Base-by-base conservation (phyloP, 495 filamentous ascomycete genomes). In the Aspergillus sclerotioniger region DNA sequence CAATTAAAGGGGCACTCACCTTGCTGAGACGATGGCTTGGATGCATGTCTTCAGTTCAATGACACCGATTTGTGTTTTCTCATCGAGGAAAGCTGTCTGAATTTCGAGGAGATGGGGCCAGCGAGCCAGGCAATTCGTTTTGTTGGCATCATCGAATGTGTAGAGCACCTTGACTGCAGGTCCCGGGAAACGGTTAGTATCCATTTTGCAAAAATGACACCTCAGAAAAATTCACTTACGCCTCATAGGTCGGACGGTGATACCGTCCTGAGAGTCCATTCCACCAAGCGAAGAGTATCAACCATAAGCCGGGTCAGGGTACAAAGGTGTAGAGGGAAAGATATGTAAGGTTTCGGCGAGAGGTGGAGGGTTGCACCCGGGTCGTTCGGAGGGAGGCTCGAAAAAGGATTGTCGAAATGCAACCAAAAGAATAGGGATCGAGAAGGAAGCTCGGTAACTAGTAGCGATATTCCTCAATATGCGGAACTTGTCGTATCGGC, bases 41-140 rank as follows among this genome's bases (percentile, higher is more conserved):
- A 97, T 87, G 66, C 93, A 97, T 62, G 87, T 90, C 63, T 87
- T 91, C 54, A 98, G 79, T 68, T 96, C 91, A 37, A 97, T 86
- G 47, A 98, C 84, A 48, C 94, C 94, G 63, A 98, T 90, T 43
- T 87, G 76, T 1, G 84, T 85, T 60, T 74, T 79, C 62, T 91
- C 89, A 65, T 98, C 91, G 48, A 98, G 73, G 29, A 83, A 80
- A 25, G 92, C 84, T 8, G 88, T 90, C 62, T 90, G 91, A 20
- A 96, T 83, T 25, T 89, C 81, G 48, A 97, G 80, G 35, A 88
- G 78, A 54, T 92, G 84, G 44, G 90, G 90, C 82, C 91, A 90
- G 65, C 93, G 86, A 58, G 95, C 93, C 28, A 98, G 77, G 74
- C 94, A 98, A 67, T 93, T 90, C 21, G 91, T 89, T 71, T 92